phyloP scores from a whole-genome alignment of 352 stramenopile genomes.

The Phytophthora tentaculata region DNA sequence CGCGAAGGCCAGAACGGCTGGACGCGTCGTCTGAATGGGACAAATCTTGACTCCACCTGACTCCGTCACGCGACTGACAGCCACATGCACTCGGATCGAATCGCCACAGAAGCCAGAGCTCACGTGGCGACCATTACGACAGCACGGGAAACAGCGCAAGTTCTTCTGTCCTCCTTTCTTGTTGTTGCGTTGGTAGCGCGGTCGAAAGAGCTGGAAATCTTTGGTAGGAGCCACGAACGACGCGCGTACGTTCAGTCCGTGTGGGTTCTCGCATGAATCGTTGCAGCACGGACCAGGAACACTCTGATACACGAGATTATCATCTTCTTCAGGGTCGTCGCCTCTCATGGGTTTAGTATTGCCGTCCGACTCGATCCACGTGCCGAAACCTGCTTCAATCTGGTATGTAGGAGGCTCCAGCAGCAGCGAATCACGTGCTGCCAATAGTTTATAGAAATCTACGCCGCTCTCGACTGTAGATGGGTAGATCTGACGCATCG shows the following conservation, averaged over 20 bases:
- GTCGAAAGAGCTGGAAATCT: constrained; percentile 80
- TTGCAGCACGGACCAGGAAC: constrained; percentile 81
- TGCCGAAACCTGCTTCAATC: constrained; percentile 85
- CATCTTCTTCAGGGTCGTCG: constrained; percentile 69
- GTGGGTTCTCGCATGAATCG: constrained; percentile 84
- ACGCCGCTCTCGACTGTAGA: constrained; percentile 64
- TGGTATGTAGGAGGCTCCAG: constrained; percentile 83
- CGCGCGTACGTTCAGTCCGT: constrained; percentile 77
- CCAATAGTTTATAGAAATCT: constrained; percentile 84
- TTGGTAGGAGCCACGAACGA: constrained; percentile 85
- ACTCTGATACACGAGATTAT: constrained; percentile 75
- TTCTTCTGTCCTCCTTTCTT: constrained; percentile 92
- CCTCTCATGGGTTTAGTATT: constrained; percentile 82
- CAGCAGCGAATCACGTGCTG: constrained; percentile 76
- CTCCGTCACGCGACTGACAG: constrained; percentile 74
- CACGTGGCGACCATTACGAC: constrained; percentile 80
- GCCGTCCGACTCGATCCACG: constrained; percentile 83
- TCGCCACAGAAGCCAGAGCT: constrained; percentile 88
- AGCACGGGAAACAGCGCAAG: constrained; percentile 87
- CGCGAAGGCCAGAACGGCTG: constrained; percentile 69
- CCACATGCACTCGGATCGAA: constrained; percentile 84
- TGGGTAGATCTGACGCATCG: constrained; percentile 81
- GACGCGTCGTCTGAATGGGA: constrained; percentile 69
- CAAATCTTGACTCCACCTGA: constrained; percentile 86
- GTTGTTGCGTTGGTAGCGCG: constrained; percentile 90